phyloP scores from a whole-genome alignment of 1,284 basidiomycete genomes.

The Leucoagaricus sp. region DNA sequence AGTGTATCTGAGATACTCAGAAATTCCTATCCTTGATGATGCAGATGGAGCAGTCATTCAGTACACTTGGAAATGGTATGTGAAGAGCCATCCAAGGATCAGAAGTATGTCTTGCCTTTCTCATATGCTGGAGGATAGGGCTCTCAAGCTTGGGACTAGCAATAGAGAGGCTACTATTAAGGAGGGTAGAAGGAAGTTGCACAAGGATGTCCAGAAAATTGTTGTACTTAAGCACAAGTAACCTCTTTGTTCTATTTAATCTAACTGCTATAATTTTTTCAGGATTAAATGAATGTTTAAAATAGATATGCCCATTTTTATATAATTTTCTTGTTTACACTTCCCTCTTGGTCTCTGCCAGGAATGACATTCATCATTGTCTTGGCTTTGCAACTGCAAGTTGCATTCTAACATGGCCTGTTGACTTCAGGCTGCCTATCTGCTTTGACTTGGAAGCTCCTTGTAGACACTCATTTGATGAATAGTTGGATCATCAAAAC shows the following conservation, averaged over 20 bases:
- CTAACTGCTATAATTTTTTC: too few relatives aligned
- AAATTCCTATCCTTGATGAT: conserved; percentile 92
- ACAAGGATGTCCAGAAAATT: conserved; percentile 22
- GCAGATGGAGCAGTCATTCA: conserved; percentile 90
- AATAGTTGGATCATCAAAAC: too few relatives aligned
- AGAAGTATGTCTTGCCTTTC: conserved; percentile 68
- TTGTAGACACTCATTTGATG: too few relatives aligned
- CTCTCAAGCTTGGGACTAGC: conserved; percentile 24
- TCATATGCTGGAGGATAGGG: conserved; percentile 68
- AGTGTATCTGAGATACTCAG: conserved; percentile 88
- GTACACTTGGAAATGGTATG: conserved; percentile 92
- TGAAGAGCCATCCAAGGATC: conserved; percentile 69
- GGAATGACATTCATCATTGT: too few relatives aligned
- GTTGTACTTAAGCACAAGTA: conserved; percentile 9
- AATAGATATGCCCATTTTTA: too few relatives aligned
- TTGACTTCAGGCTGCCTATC: too few relatives aligned
- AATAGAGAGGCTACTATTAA: conserved; percentile 26
- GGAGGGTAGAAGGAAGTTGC: conserved; percentile 24
- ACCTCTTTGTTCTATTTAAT: background rate
- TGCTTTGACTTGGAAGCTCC: too few relatives aligned
- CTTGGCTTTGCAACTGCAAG: too few relatives aligned
- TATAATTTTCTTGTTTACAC: too few relatives aligned
- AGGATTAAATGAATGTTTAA: too few relatives aligned
- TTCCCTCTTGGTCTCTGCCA: too few relatives aligned
- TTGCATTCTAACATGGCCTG: too few relatives aligned